Conservation (phyloP, 2,329 filamentous ascomycete genomes). For the Alternaria sp. region DNA sequence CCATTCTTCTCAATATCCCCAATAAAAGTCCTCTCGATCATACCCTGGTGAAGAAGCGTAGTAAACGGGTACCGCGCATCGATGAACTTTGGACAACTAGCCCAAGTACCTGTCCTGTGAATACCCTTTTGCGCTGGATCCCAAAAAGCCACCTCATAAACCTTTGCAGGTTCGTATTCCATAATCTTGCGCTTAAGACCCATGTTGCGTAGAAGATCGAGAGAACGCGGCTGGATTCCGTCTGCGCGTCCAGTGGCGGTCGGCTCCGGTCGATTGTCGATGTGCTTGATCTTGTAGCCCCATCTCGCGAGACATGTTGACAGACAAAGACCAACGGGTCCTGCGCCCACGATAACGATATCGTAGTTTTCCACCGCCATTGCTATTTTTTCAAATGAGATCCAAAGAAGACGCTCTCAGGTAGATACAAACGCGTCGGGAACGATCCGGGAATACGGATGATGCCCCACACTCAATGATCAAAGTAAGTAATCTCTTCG, state of each 20-base stretch:
- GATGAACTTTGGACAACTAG: slow-evolving; percentile 84
- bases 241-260: slow-evolving; percentile 87
- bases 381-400: not conserved
- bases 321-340: slow-evolving; percentile 85
- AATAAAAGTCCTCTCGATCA: slow-evolving; percentile 68
- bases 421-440: not conserved
- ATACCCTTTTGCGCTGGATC: slow-evolving; percentile 64
- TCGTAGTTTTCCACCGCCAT: slow-evolving; percentile 61
- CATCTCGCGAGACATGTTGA: slow-evolving; percentile 88
- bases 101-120: slow-evolving; percentile 72
- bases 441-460: slow-evolving; percentile 2
- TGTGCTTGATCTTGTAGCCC: slow-evolving; percentile 95
- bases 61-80: slow-evolving; percentile 70
- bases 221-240: slow-evolving; percentile 87
- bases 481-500: slow-evolving; percentile 4
- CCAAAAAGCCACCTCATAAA: slow-evolving; percentile 75
- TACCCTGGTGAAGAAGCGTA: slow-evolving; percentile 66
- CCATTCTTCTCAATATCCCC: slow-evolving; percentile 66
- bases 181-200: slow-evolving; percentile 87
- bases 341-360: slow-evolving; percentile 84
- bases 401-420: not conserved
- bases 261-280: slow-evolving; percentile 86
- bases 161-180: slow-evolving; percentile 83
- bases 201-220: slow-evolving; percentile 88
- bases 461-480: slow-evolving; percentile 2